A percentile compares a stretch with the other conserved stretches of the same genome.
Conservation (phyloP, 2,329 filamentous ascomycete species). For the Fonsecaea multimorphosa region DNA sequence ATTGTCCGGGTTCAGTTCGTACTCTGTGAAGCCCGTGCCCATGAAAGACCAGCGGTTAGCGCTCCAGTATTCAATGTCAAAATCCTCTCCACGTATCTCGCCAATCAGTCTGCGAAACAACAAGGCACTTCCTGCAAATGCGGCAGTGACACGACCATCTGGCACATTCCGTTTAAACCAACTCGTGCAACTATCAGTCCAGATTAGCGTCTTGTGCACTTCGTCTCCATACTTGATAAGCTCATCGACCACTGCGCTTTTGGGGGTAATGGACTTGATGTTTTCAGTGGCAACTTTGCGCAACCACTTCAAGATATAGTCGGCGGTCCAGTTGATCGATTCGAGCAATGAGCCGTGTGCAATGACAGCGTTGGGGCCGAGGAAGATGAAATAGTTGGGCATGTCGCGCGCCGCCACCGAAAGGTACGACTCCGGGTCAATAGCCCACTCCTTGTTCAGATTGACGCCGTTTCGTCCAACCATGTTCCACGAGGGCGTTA, state of each 20-base stretch:
- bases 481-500: slow-evolving; percentile 45
- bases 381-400: slow-evolving; percentile 47
- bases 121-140: slow-evolving; percentile 39
- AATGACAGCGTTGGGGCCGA: slow-evolving; percentile 42
- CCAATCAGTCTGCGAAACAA: slow-evolving; percentile 45
- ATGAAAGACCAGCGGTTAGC: slow-evolving; percentile 38
- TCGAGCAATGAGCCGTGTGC: slow-evolving; percentile 42
- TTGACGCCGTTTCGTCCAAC: slow-evolving; percentile 43
- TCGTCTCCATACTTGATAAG: slow-evolving; percentile 44
- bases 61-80: slow-evolving; percentile 27
- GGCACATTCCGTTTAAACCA: slow-evolving; percentile 33
- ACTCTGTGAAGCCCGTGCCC: slow-evolving; percentile 48
- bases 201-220: slow-evolving; percentile 44
- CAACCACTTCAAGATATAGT: slow-evolving; percentile 44
- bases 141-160: slow-evolving; percentile 32
- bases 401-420: slow-evolving; percentile 37
- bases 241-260: slow-evolving; percentile 42
- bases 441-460: slow-evolving; percentile 42
- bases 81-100: slow-evolving; percentile 43
- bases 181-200: slow-evolving; percentile 30
- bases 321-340: slow-evolving; percentile 39
- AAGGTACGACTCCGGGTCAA: slow-evolving; percentile 42
- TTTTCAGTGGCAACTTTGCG: slow-evolving; percentile 45
- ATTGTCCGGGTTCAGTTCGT: slow-evolving; percentile 43
- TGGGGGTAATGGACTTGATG: slow-evolving; percentile 43